Percentiles rank a stretch among this genome's conserved stretches.
phyloP scores from a whole-genome alignment of 495 filamentous ascomycete species.

The Elaphomyces granulatus region DNA sequence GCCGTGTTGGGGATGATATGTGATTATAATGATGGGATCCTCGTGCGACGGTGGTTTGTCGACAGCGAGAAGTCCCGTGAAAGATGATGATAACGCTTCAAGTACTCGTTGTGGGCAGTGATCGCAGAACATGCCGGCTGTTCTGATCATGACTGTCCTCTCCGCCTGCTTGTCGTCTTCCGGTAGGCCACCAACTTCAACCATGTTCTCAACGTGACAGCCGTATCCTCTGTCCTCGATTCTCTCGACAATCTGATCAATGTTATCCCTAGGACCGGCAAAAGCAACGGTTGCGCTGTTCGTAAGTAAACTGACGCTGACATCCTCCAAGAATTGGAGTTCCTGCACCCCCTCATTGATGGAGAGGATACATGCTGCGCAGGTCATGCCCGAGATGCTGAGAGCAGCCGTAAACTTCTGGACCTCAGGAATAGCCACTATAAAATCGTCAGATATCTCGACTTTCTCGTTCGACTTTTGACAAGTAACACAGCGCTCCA shows the following conservation, averaged over 20 bases:
- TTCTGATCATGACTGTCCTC: slow-evolving; percentile 47
- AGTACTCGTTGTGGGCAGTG: slow-evolving; percentile 59
- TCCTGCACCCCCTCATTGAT: slow-evolving; percentile 37
- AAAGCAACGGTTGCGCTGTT: slow-evolving; percentile 40
- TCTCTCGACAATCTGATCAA: slow-evolving; percentile 29
- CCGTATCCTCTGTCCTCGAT: slow-evolving; percentile 38
- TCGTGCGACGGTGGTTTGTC: slow-evolving; percentile 34
- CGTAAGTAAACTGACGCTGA: slow-evolving; percentile 44
- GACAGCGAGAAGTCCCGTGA: slow-evolving; percentile 30
- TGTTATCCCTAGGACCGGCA: slow-evolving; percentile 25
- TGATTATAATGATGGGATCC: slow-evolving; percentile 54
- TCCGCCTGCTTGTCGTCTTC: slow-evolving; percentile 51
- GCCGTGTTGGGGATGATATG: slow-evolving; percentile 54
- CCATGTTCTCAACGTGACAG: slow-evolving; percentile 43
- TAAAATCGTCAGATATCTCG: too few relatives aligned
- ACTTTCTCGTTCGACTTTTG: too few relatives aligned
- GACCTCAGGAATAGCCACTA: too few relatives aligned
- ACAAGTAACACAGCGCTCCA: too few relatives aligned
- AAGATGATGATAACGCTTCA: slow-evolving; percentile 37
- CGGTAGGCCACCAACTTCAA: slow-evolving; percentile 66
- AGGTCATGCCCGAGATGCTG: slow-evolving; percentile 49
- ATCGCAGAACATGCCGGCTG: slow-evolving; percentile 79
- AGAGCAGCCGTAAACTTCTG: slow-evolving; percentile 31
- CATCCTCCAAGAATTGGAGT: slow-evolving; percentile 35
- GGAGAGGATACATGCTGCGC: slow-evolving; percentile 42